A percentile compares a stretch with the other conserved stretches of the same genome.
These are phyloP conservation scores for Malania oleifera DNA, from an alignment of 164 flowering plant genomes.

Conservation along the genomic window DNA sequence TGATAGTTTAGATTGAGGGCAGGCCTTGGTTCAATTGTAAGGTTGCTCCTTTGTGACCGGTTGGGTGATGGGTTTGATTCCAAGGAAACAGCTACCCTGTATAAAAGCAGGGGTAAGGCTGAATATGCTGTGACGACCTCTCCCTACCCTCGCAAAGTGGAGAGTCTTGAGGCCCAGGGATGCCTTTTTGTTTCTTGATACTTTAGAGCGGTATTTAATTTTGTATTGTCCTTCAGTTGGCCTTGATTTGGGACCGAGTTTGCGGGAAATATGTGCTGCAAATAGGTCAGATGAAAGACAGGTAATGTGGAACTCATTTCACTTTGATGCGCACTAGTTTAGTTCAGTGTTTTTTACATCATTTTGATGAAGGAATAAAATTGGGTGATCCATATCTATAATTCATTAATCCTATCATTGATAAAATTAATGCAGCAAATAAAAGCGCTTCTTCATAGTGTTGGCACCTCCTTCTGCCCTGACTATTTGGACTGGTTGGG, in stretches of 20 bases:
- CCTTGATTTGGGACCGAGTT: slow-evolving; percentile 62
- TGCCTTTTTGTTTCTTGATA: background rate
- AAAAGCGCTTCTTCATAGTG: slow-evolving; percentile 73
- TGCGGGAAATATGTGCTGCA: slow-evolving; percentile 85
- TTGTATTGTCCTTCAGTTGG: slow-evolving; percentile 33
- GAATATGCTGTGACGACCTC: too few species aligned
- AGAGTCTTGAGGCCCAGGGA: too few species aligned
- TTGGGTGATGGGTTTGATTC: too few species aligned
- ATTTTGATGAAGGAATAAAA: too few species aligned
- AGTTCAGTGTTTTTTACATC: background rate
- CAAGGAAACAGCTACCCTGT: too few species aligned
- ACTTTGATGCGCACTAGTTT: background rate
- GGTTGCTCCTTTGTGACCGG: too few species aligned
- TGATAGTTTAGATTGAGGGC: too few species aligned
- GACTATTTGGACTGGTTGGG: slow-evolving; percentile 75
- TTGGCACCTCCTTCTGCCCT: slow-evolving; percentile 82
- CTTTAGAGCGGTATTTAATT: background rate
- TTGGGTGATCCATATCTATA: too few species aligned
- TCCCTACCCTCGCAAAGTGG: too few species aligned
- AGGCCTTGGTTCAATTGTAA: too few species aligned
- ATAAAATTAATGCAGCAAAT: slow-evolving; percentile 64
- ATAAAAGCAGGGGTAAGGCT: too few species aligned
- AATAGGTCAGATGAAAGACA: slow-evolving; percentile 86
- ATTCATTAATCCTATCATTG: too few species aligned
- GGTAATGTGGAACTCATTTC: slow-evolving; percentile 31